Conservation (phyloP, 345 rosid species). For the Populus pruinosa region DNA sequence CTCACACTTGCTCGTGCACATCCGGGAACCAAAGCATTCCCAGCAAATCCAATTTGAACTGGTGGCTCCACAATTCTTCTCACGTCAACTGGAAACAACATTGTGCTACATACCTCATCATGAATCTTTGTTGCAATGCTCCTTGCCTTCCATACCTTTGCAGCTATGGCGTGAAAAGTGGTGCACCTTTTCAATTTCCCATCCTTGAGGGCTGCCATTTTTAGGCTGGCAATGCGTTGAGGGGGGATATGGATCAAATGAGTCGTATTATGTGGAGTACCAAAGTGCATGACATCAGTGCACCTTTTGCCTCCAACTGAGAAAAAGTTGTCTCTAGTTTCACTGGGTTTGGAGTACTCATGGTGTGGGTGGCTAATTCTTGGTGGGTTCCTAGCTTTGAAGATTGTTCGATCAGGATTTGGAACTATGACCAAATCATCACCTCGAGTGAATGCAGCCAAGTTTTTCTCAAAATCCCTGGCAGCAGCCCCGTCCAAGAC, state of each 20-base stretch:
- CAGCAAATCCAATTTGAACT: slow-evolving; percentile 19
- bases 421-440: neutral
- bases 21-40: slow-evolving; percentile 24
- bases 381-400: slow-evolving; percentile 22
- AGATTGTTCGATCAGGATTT: slow-evolving; percentile 16
- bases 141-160: slow-evolving; percentile 30
- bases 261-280: neutral
- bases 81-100: slow-evolving; percentile 20
- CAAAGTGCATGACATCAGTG: neutral
- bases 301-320: neutral
- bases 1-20: slow-evolving; percentile 9
- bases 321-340: neutral
- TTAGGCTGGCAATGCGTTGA: slow-evolving; percentile 5
- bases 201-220: slow-evolving; percentile 2
- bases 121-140: slow-evolving; percentile 17
- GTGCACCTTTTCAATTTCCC: slow-evolving; percentile 9
- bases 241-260: slow-evolving; percentile 8
- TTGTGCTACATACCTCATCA: slow-evolving; percentile 5
- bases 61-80: slow-evolving; percentile 11
- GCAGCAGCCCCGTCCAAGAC: slow-evolving; percentile 19
- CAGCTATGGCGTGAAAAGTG: slow-evolving; percentile 19
- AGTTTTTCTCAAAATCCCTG: slow-evolving; percentile 1
- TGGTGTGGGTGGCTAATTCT: slow-evolving; percentile 16
- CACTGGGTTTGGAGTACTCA: slow-evolving; percentile 9
- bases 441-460: slow-evolving; percentile 19